Base-by-base conservation (phyloP, 371 early-diverging fungal genomes). In the Umbelopsis sp. region DNA sequence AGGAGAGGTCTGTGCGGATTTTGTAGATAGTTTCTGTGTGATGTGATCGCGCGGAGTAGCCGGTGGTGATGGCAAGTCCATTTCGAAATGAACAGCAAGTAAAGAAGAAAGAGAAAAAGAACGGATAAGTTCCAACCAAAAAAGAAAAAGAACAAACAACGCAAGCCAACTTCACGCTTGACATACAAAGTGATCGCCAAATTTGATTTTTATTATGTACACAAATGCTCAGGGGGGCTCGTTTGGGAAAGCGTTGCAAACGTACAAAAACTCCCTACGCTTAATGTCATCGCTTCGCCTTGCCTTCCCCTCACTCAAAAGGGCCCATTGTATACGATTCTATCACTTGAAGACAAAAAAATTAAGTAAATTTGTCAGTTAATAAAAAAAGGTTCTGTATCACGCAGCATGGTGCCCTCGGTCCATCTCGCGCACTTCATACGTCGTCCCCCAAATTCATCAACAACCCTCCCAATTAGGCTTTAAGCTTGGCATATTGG, bases 51-150 rank as follows among this genome's bases (percentile, higher is more conserved):
- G 35, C 35, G 57, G 57, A 35, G 57, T 57, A 35, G 35, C 57
- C 57, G 57, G 57, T n/a, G 57, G 57, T 57, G 57, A 57, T 57
- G 57, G 57, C 57, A 57, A 35, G 57, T 57, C 57, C 57, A 57
- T 57, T 57, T 29, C 57, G 32, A 57, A 37, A 12, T 51, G 52
- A 18, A 51, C 22, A 25, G 52, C 29, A 41, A 41, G 41, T 41
- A 35, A 35, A 35, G 18, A 12, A 29, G 29, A 57, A 35, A 35
- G 35, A 57, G 57, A 57, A 57, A 57, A 25, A 52, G 1, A 35
- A 35, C 48, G n/a, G 18, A 37, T 29, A 57, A 16, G 41, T 12
- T 22, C 41, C 12, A 41, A 7, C 41, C 12, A 35, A 16, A 35
- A 29, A 57, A 57, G 35, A 57, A 57, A 52, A 25, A 25, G 32